Base-by-base conservation (phyloP, 257 asterid genomes). In the Ilex aquifolium region DNA sequence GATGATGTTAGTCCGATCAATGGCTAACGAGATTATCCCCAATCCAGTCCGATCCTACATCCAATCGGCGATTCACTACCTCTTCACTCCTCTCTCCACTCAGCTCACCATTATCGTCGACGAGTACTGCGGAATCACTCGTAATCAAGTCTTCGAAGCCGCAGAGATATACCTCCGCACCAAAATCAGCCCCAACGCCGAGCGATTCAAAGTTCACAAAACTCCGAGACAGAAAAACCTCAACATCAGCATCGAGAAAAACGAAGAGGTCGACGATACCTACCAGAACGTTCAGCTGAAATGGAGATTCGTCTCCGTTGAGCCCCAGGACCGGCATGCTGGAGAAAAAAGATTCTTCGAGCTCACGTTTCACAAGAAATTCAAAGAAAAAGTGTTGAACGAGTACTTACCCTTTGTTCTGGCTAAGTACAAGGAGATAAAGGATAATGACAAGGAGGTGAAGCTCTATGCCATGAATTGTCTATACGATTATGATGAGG, bases 141-240 rank as follows among this genome's bases (percentile, higher is more conserved):
- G 85, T 32, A 90, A 87, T 72, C 83, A 83, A 29, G 66, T 85
- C 60, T 87, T 81, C 67, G 95, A 87, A 44, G 87, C 91, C 1
- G 90, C 95, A 0, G 95, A 90, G 54, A 61, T 79, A 10, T 87
- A 87, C 69, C 91, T 87, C 44, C 74, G 86, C 10, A 78, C 91
- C 1, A 76, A 62, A 29, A 80, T 84, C 71, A 74, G 81, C 62
- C 90, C 93, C 3, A 48, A 66, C 46, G 52, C 89, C 0, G 87
- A 79, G 2, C 53, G 88, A 2, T 64, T 90, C 44, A 81, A 74
- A 50, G 94, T 72, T 5, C 65, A 70, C 80, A 88, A 88, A 27
- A 69, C 62, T 11, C 57, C 79, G 3, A 84, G 81, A 59, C 91
- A 88, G 69, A 80, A 74, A 66, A 69, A 3, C 15, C 79, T 85